A percentile compares a stretch with the other conserved stretches of the same genome.
These are phyloP conservation scores for Omphalea diandra DNA, from an alignment of 441 rosid species.

Conservation along the genomic window DNA sequence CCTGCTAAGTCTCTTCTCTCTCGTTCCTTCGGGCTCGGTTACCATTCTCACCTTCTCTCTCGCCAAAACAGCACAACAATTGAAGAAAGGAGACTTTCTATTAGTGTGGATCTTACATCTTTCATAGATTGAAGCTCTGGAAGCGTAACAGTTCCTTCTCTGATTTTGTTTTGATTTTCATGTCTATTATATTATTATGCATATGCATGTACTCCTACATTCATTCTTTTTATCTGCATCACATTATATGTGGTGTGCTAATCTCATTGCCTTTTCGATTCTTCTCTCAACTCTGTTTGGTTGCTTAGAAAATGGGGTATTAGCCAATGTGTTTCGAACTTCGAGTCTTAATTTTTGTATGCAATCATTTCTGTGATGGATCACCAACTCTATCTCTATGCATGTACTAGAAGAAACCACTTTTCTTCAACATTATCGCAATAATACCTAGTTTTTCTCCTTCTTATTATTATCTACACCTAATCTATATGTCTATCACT, in stretches of 20 bases:
- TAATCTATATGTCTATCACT: too few relatives aligned
- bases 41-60: not conserved
- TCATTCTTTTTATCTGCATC: not conserved
- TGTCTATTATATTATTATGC: too few relatives aligned
- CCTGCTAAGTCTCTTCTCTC: not conserved
- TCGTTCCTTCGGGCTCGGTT: conserved; percentile 8
- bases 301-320: not conserved
- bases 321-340: not conserved
- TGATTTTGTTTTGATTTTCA: too few relatives aligned
- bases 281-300: not conserved
- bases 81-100: too few relatives aligned
- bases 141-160: too few relatives aligned
- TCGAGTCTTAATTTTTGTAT: not conserved
- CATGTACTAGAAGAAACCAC: too few relatives aligned
- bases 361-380: conserved; percentile 7
- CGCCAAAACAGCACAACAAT: not conserved
- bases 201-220: not conserved
- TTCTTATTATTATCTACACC: not conserved
- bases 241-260: too few relatives aligned
- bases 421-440: too few relatives aligned
- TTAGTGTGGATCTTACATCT: too few relatives aligned
- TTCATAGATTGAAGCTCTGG: too few relatives aligned
- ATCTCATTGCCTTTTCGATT: not conserved
- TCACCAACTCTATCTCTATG: too few relatives aligned
- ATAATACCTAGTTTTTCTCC: too few relatives aligned